These are phyloP conservation scores for Petunia axillaris DNA, from an alignment of 257 asterid species.

Conservation along the genomic window DNA sequence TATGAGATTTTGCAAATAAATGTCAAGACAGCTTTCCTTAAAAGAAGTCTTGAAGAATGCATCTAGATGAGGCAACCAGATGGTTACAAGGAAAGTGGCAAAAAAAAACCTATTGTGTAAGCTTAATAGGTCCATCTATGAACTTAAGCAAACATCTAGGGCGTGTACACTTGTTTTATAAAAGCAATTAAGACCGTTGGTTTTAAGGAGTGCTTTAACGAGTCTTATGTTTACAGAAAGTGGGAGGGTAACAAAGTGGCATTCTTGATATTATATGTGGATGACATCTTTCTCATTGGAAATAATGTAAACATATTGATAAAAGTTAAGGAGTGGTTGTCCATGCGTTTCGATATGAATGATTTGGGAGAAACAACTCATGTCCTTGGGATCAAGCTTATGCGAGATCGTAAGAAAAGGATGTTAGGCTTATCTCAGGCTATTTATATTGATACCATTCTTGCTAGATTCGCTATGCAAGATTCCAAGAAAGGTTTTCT, in stretches of 20 bases:
- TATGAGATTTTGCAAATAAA: too few species aligned
- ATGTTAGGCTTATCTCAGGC: too few species aligned
- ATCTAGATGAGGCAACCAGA: too few species aligned
- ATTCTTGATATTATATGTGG: neutral
- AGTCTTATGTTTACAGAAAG: neutral
- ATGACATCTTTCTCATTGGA: neutral
- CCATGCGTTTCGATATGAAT: neutral
- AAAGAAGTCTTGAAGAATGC: too few species aligned
- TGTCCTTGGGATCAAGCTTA: neutral
- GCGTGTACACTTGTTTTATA: neutral
- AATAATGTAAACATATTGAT: neutral
- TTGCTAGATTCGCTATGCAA: too few species aligned
- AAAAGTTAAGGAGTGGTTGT: neutral
- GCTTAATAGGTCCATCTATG: too few species aligned
- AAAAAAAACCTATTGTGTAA: too few species aligned
- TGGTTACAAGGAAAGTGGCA: too few species aligned
- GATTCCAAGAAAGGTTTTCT: too few species aligned
- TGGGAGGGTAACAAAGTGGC: neutral
- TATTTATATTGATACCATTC: too few species aligned
- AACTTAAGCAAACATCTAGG: conserved; percentile 3
- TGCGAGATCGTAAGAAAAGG: neutral
- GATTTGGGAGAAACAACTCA: neutral
- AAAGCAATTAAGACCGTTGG: neutral
- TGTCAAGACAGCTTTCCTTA: too few species aligned
- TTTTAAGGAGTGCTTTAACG: neutral